Evolutionary conservation across 805 yeast species (phyloP).

Genomic region (Komagataella phaffii): DNA sequence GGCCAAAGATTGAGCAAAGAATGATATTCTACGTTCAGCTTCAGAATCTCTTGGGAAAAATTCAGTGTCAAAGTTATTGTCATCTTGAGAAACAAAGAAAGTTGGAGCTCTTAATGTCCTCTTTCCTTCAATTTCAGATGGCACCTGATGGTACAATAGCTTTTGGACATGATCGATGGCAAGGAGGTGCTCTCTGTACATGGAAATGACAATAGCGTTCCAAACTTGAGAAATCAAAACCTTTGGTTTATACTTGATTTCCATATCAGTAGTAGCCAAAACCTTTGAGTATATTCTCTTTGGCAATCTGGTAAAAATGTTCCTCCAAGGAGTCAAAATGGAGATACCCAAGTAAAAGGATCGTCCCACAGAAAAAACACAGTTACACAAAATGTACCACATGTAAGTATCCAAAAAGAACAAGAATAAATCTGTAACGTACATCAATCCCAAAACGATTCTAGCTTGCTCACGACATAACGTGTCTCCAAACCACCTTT

Average conservation of each 20-base stretch:
- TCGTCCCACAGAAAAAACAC: constrained; percentile 92
- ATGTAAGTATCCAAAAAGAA: constrained; percentile 97
- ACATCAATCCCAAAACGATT: constrained; percentile 87
- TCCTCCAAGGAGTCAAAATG: constrained; percentile 98
- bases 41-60: constrained; percentile 95
- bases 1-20: constrained; percentile 97
- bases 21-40: constrained; percentile 98
- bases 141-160: constrained; percentile 95
- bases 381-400: constrained; percentile 96
- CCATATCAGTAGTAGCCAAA: constrained; percentile 98
- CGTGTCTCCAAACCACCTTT: constrained; percentile 66
- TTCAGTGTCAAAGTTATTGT: constrained; percentile 86
- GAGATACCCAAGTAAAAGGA: constrained; percentile 99
- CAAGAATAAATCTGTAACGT: constrained; percentile 79
- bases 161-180: constrained; percentile 99
- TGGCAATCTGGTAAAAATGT: constrained; percentile 93
- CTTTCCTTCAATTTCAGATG: constrained; percentile 95
- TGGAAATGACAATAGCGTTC: constrained; percentile 97
- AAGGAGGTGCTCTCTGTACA: constrained; percentile 97
- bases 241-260: constrained; percentile 96
- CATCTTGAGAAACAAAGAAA: constrained; percentile 96
- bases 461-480: constrained; percentile 81
- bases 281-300: constrained; percentile 97
- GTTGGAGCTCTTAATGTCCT: constrained; percentile 98
- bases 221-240: constrained; percentile 96